Evolutionary conservation across 2,329 filamentous ascomycete genomes (phyloP), one percentile per base, ranked within the genome.

Genomic region (Samsoniella hepiali): DNA sequence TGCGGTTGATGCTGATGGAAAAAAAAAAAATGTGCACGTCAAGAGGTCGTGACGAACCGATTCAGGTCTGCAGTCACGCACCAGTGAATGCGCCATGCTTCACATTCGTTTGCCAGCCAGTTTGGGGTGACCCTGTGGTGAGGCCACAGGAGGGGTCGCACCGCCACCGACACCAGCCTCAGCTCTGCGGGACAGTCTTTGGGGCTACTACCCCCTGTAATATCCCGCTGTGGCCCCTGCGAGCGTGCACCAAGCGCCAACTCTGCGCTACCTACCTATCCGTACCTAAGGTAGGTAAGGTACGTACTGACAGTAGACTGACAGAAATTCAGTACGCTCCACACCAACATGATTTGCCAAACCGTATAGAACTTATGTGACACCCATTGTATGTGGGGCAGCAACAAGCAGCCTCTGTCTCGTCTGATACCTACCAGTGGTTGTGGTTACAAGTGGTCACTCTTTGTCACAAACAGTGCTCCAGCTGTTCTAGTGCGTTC

Each of bases 401-500:
- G 36, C 36, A 38, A 38, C 36, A 38, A 38, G 10, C 36, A 38
- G 36, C 36, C 36, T 11, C 3, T 38, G 36, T 38, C 36, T 38
- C 44, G 17, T n/a, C 44, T 47, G 44, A 3, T 49, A 22, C 22
- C 22, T 22, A 22, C 22, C 22, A 22, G 22, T 22, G 22, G 22
- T 22, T 22, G 22, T 22, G 22, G 22, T 22, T 22, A 22, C 22
- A 22, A 49, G 45, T 10, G 27, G 27, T n/a, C 13, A 32, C 27
- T 50, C 36, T 38, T 10, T 29, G 13, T 17, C 49, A 5, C 49
- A 8, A 65, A 17, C 31, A n/a, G 2, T 36, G 44, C 56, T 44
- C 53, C 44, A 34, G 49, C 58, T 36, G 27, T 62, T 62, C 59
- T 62, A 62, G 59, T 62, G 59, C 22, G 40, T 55, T 62, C 59